phyloP scores from a whole-genome alignment of 2,329 filamentous ascomycete genomes.

The Stachybotrys chartarum region DNA sequence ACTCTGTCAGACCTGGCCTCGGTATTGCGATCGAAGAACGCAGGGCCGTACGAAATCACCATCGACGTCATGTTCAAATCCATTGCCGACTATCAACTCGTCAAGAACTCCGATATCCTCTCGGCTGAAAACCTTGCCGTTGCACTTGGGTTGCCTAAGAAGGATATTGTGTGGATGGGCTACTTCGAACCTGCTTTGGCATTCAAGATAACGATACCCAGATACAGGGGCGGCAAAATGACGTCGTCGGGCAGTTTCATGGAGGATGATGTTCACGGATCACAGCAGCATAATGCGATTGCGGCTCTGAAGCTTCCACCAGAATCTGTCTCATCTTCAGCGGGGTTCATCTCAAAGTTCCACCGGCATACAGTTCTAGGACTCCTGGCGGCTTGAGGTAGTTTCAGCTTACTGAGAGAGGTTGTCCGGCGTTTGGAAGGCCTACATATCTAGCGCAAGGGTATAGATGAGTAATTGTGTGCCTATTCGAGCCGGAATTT shows the following conservation, averaged over 20 bases:
- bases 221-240: constrained; percentile 2
- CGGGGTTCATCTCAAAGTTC: no score
- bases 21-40: constrained; percentile 42
- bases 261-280: constrained; percentile 3
- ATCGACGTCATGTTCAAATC: constrained; percentile 42
- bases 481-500: no score
- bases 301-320: background rate
- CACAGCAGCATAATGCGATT: constrained; percentile 1
- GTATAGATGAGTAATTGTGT: no score
- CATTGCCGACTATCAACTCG: constrained; percentile 18
- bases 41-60: constrained; percentile 37
- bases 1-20: constrained; percentile 26
- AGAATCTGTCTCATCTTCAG: background rate
- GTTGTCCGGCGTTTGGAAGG: no score
- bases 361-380: no score
- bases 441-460: no score
- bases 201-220: constrained; percentile 36
- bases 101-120: constrained; percentile 8
- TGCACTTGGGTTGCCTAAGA: constrained; percentile 13
- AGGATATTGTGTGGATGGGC: constrained; percentile 27
- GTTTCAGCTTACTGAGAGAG: no score
- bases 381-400: no score
- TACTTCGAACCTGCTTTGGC: constrained; percentile 38
- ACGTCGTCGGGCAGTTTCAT: constrained; percentile 1
- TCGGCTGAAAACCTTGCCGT: constrained; percentile 5